Percentiles rank a stretch among this genome's conserved stretches.
These are phyloP conservation scores for Medicago truncatula DNA, from an alignment of 306 rosid species.

Conservation along the genomic window DNA sequence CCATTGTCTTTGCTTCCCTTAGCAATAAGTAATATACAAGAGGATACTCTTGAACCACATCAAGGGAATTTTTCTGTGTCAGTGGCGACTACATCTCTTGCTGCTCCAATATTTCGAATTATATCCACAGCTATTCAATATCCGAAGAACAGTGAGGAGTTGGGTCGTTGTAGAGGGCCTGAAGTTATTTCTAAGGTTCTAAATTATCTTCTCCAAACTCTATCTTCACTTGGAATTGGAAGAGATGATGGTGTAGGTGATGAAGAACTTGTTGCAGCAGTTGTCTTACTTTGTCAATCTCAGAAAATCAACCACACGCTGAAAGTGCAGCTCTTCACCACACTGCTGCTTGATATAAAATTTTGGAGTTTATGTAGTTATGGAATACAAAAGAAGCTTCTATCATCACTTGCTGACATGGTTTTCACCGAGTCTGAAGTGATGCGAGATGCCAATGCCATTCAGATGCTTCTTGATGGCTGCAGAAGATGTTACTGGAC, in stretches of 20 bases:
- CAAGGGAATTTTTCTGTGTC: constrained; percentile 66
- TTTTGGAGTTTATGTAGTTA: constrained; percentile 96
- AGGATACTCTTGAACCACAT: constrained; percentile 79
- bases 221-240: constrained; percentile 76
- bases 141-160: constrained; percentile 90
- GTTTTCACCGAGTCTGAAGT: constrained; percentile 86
- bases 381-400: constrained; percentile 97
- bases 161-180: constrained; percentile 86
- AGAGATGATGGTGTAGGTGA: constrained; percentile 74
- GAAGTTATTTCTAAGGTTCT: constrained; percentile 92
- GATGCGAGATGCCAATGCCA: constrained; percentile 98
- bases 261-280: constrained; percentile 93
- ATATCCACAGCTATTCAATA: constrained; percentile 74
- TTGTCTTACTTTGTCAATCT: constrained; percentile 87
- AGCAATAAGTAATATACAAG: constrained; percentile 70
- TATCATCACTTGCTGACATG: constrained; percentile 98
- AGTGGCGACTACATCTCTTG: constrained; percentile 79
- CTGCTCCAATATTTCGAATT: constrained; percentile 83
- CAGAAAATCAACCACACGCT: constrained; percentile 77
- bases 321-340: constrained; percentile 89
- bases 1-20: constrained; percentile 95
- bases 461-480: constrained; percentile 96
- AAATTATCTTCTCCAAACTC: constrained; percentile 79
- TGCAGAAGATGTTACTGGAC: constrained; percentile 97
- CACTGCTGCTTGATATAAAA: constrained; percentile 83